phyloP scores from a whole-genome alignment of 805 yeast species.

The Ogataea naganishii region DNA sequence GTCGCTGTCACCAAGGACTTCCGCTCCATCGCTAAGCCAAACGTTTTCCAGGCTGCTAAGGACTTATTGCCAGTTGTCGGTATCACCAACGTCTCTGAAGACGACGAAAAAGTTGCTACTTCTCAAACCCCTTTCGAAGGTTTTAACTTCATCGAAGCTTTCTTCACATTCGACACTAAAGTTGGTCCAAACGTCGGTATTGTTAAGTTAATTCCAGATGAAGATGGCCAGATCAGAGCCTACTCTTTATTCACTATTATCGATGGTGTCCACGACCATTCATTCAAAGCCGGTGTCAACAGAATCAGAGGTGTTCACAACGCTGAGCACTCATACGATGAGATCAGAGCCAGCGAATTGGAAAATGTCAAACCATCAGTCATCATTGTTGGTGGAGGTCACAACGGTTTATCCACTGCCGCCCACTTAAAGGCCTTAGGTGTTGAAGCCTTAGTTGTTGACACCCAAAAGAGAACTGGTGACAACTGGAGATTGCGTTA shows the following conservation, averaged over 20 bases:
- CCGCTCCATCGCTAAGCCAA: constrained; percentile 23
- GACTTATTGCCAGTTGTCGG: constrained; percentile 11
- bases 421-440: constrained; percentile 35
- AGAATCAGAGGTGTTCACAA: constrained; percentile 30
- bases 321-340: constrained; percentile 24
- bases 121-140: constrained; percentile 22
- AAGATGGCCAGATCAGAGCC: constrained; percentile 20
- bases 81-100: constrained; percentile 20
- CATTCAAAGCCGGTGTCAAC: constrained; percentile 22
- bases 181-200: constrained; percentile 27
- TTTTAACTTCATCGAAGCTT: constrained; percentile 27
- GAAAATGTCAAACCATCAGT: constrained; percentile 37
- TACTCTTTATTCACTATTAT: constrained; percentile 24
- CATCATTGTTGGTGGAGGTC: constrained; percentile 39
- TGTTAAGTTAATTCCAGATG: constrained; percentile 22
- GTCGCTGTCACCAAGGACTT: constrained; percentile 24
- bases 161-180: constrained; percentile 20
- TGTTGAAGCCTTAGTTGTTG: constrained; percentile 29
- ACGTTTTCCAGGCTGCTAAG: constrained; percentile 14
- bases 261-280: constrained; percentile 24
- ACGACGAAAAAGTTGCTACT: constrained; percentile 22
- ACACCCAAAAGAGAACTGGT: constrained; percentile 28
- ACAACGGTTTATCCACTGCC: constrained; percentile 33
- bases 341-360: constrained; percentile 16
- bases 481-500: constrained; percentile 40